Evolutionary conservation across 345 rosid species (phyloP).

Genomic region (Dimocarpus longan): DNA sequence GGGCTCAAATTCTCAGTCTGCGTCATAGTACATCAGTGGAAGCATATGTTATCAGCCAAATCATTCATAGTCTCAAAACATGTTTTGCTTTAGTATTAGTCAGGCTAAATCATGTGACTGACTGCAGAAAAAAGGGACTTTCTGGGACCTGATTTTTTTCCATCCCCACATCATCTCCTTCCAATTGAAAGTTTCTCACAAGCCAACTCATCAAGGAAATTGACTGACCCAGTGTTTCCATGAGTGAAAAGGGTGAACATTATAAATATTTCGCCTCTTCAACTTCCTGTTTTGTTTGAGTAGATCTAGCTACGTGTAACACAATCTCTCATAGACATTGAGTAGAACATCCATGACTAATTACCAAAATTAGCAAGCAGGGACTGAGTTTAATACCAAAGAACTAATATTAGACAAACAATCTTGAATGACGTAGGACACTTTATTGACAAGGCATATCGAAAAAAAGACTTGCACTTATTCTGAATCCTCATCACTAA

Average conservation of each 20-base stretch:
- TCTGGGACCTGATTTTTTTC: neutral
- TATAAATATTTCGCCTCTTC: neutral
- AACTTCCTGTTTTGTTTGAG: neutral
- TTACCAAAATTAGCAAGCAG: neutral
- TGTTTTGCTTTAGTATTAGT: neutral
- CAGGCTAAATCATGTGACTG: neutral
- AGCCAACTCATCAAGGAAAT: neutral
- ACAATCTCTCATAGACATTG: neutral
- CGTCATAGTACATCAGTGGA: neutral
- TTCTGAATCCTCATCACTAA: neutral
- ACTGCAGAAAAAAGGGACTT: neutral
- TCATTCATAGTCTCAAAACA: neutral
- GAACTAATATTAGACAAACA: neutral
- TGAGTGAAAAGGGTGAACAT: neutral
- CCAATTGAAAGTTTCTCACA: neutral
- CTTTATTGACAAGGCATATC: neutral
- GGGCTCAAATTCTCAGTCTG: neutral
- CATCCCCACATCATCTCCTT: conserved; percentile 1
- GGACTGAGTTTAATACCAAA: neutral
- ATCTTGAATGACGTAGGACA: neutral
- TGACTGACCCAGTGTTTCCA: neutral
- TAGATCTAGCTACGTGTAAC: no score
- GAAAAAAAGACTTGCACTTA: neutral
- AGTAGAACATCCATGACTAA: neutral
- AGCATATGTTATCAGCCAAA: neutral